phyloP scores from a whole-genome alignment of 225 moss, liverwort and hornwort species.

The Pseudisothecium myosuroides region DNA sequence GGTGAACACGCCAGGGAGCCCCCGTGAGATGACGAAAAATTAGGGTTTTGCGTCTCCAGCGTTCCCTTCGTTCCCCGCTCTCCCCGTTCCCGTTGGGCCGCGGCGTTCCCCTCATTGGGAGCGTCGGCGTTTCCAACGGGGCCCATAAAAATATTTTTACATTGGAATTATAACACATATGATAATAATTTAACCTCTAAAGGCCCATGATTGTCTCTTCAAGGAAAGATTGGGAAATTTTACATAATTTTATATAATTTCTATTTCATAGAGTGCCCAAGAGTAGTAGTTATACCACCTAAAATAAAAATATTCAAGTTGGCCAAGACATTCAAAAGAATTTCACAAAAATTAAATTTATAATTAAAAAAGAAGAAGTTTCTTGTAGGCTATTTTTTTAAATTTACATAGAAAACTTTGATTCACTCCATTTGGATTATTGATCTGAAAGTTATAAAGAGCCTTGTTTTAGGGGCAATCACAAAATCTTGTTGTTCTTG shows the following conservation, averaged over 20 bases:
- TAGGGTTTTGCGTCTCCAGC: too few species aligned
- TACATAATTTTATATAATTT: not conserved
- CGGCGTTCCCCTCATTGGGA: too few species aligned
- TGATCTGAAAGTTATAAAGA: not conserved
- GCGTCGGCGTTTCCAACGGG: too few species aligned
- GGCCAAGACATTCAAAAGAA: accelerated
- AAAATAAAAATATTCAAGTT: not conserved
- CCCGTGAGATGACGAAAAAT: too few species aligned
- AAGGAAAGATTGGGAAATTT: not conserved
- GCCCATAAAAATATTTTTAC: not conserved
- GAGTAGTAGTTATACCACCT: not conserved
- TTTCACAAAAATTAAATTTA: not conserved
- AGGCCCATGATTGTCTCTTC: not conserved
- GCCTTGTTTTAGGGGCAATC: not conserved
- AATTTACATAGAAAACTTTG: not conserved
- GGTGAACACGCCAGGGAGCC: not conserved
- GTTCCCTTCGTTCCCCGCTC: too few species aligned
- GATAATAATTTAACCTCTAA: not conserved
- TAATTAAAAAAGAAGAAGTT: too few species aligned
- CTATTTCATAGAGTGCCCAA: accelerated
- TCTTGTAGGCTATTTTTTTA: not conserved
- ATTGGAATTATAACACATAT: not conserved
- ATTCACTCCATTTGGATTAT: not conserved
- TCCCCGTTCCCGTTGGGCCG: too few species aligned
- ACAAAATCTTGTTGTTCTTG: not conserved